These are phyloP conservation scores for Mariannaea elegans DNA, from an alignment of 2,329 filamentous ascomycete genomes.

Conservation along the genomic window DNA sequence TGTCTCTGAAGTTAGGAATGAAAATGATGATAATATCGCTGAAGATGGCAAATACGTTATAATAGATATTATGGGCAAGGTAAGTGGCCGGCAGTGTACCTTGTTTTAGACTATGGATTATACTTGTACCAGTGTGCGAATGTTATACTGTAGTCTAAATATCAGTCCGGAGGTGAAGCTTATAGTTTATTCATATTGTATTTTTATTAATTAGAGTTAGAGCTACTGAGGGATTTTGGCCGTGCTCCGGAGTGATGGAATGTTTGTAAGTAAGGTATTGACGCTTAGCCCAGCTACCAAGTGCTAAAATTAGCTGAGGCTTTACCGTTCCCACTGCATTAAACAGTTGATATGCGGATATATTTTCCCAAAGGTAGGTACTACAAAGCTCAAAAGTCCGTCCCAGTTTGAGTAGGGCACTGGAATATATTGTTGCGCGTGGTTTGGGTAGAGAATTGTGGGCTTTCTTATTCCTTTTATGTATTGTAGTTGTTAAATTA, in stretches of 20 bases:
- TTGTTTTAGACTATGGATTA: neutral
- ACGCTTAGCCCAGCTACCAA: neutral
- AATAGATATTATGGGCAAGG: neutral
- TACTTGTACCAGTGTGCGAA: neutral
- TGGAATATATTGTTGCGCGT: neutral
- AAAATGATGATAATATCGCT: neutral
- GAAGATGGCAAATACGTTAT: neutral
- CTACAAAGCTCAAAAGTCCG: too few species aligned
- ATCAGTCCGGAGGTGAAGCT: neutral
- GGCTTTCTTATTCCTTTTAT: too few species aligned
- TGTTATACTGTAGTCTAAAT: neutral
- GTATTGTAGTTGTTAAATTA: too few species aligned
- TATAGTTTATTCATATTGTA: neutral
- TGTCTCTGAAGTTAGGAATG: neutral
- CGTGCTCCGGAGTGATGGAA: neutral
- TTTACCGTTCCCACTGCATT: neutral
- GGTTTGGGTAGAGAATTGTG: too few species aligned
- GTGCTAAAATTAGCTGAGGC: neutral
- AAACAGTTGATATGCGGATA: neutral
- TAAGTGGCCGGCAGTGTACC: neutral
- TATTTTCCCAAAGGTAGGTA: neutral
- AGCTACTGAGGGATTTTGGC: neutral
- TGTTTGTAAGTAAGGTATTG: neutral
- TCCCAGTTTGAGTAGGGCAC: neutral
- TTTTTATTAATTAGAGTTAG: neutral